These are phyloP conservation scores for Alternaria dauci DNA, from an alignment of 2,329 filamentous ascomycete genomes.

Conservation along the genomic window DNA sequence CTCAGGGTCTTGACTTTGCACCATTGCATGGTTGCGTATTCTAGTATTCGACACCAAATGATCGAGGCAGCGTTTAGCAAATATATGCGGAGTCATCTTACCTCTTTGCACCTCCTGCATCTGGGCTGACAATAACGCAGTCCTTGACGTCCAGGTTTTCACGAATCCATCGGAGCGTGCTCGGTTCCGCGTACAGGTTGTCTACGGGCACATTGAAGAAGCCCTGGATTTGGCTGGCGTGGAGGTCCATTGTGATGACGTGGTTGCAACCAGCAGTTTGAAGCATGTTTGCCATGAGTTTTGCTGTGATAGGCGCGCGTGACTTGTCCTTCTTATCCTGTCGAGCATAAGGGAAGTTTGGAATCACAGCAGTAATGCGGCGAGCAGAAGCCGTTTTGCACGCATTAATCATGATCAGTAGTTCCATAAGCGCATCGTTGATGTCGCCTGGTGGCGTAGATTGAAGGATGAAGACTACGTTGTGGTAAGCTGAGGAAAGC, in stretches of 20 bases:
- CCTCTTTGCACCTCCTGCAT: slow-evolving; percentile 94
- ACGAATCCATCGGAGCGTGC: slow-evolving; percentile 87
- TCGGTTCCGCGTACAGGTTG: slow-evolving; percentile 92
- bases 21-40: slow-evolving; percentile 1
- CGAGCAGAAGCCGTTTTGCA: slow-evolving; percentile 86
- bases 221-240: slow-evolving; percentile 92
- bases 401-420: slow-evolving; percentile 97
- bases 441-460: slow-evolving; percentile 95
- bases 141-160: slow-evolving; percentile 83
- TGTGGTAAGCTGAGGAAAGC: slow-evolving; percentile 31
- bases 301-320: slow-evolving; percentile 93
- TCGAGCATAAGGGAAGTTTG: slow-evolving; percentile 94
- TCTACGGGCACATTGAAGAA: slow-evolving; percentile 88
- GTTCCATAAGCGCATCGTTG: slow-evolving; percentile 97
- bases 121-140: slow-evolving; percentile 92
- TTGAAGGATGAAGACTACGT: slow-evolving; percentile 88
- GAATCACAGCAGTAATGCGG: slow-evolving; percentile 92
- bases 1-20: not conserved
- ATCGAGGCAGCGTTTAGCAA: not conserved
- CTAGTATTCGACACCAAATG: not conserved
- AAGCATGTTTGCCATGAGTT: slow-evolving; percentile 96
- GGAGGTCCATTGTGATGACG: slow-evolving; percentile 95
- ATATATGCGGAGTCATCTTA: slow-evolving; percentile 44
- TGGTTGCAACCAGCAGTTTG: slow-evolving; percentile 93
- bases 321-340: slow-evolving; percentile 99